These are phyloP conservation scores for Cutaneotrichosporon mucoides DNA, from an alignment of 1,284 basidiomycete species.

Conservation along the genomic window DNA sequence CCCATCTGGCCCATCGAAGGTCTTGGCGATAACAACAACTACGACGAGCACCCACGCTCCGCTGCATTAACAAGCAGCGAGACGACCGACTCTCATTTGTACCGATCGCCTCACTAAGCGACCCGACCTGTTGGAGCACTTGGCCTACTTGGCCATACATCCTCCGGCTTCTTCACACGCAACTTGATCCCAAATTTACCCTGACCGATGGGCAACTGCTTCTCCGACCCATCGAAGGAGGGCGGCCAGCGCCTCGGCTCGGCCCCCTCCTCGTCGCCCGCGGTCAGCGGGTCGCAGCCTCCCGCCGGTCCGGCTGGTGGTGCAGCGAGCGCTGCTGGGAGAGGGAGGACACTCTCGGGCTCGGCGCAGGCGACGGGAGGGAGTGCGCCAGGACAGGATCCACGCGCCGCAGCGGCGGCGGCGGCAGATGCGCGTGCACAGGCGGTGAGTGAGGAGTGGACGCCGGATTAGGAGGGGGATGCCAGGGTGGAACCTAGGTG, in stretches of 20 bases:
- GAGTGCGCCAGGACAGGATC: constrained; percentile 14
- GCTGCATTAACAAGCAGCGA: too few relatives aligned
- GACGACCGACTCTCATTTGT: too few relatives aligned
- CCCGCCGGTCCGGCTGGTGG: too few relatives aligned
- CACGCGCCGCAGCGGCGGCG: constrained; percentile 37
- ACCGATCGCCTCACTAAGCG: too few relatives aligned
- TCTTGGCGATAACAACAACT: background rate
- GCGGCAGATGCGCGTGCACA: constrained; percentile 47
- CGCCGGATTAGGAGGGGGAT: too few relatives aligned
- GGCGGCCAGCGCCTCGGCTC: constrained; percentile 41
- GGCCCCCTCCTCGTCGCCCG: constrained; percentile 14
- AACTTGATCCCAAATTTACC: too few relatives aligned
- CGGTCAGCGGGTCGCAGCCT: too few relatives aligned
- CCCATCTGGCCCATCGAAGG: too few relatives aligned
- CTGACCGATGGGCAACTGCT: constrained; percentile 50
- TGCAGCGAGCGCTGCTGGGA: background rate
- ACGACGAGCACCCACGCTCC: background rate
- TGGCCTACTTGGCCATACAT: too few relatives aligned
- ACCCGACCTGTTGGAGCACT: too few relatives aligned
- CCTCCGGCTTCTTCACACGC: too few relatives aligned
- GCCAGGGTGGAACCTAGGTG: too few relatives aligned
- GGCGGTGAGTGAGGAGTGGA: constrained; percentile 29
- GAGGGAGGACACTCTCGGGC: background rate
- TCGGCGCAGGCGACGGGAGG: constrained; percentile 26
- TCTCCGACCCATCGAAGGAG: constrained; percentile 43